Base-by-base conservation (phyloP, 78 protist species). In the Tieghemostelium lacteum region DNA sequence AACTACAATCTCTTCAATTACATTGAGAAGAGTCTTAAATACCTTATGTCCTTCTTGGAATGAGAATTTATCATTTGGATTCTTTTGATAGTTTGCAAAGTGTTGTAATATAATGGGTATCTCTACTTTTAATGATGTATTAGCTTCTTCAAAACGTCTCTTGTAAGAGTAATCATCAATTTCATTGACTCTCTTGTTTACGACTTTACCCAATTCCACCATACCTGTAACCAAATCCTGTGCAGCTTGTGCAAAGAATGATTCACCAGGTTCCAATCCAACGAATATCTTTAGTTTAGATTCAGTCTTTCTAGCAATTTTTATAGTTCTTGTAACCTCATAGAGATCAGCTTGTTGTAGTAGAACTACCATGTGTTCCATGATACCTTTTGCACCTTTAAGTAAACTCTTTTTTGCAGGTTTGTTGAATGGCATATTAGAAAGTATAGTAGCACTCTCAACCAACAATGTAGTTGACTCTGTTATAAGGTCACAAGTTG, bases 271-370 rank as follows among this genome's bases (percentile, higher is more conserved):
- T 6, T 83, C 91, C 67, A 83, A 34, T 4, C 91, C 91, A 31
- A 83, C 33, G 55, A 83, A 69, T 1, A 83, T 58, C 72, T 83
- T 83, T 10, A 83, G 36, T n/a, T 83, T 83, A 5, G 57, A 20
- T 17, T 83, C 91, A 4, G 52, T 29, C 17, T 40, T 52, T 57
- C 91, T 73, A 4, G 63, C 40, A 34, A 28, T 24, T 34, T 55
- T 83, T 8, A 83, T 83, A 19, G 69, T 24, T 69, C 91, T 76
- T 4, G 91, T 83, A 0, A 83, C 91, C 10, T 83, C 91, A 33
- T 83, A 83, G 16, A 83, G 78, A 83, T 83, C 91, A 2, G 91
- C 91, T 33, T 83, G 91, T 57, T 83, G 91, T n/a, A 83, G 37
- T 2, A 83, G 57, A 8, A 83, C 78, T 0, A 83, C 91, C 91